These are phyloP conservation scores for Atkinsonella texensis DNA, from an alignment of 2,329 filamentous ascomycete genomes.

Conservation along the genomic window DNA sequence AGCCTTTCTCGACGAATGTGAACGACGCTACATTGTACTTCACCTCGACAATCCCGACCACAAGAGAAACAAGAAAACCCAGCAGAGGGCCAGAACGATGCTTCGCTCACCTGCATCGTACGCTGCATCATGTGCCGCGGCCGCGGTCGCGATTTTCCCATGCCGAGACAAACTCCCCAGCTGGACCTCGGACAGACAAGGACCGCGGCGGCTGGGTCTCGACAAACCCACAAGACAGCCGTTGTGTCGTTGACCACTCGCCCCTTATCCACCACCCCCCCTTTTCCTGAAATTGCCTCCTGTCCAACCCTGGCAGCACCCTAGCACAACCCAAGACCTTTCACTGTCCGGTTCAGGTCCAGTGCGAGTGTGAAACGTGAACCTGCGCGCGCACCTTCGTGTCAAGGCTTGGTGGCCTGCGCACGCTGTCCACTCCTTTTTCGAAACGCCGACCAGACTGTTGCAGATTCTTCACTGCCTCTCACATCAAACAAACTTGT, in stretches of 20 bases:
- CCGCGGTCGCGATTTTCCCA: background rate
- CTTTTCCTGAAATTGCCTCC: constrained; percentile 14
- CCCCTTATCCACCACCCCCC: constrained; percentile 11
- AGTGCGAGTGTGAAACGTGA: constrained; percentile 10
- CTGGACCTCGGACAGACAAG: constrained; percentile 2
- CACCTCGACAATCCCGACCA: background rate
- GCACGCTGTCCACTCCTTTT: background rate
- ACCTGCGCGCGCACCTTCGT: constrained; percentile 1
- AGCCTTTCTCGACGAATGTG: background rate
- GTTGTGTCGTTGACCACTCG: constrained; percentile 2
- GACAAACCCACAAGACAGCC: constrained; percentile 7
- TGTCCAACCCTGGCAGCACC: constrained; percentile 11
- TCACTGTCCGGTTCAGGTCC: constrained; percentile 1
- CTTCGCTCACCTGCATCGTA: background rate
- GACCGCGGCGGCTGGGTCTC: constrained; percentile 10
- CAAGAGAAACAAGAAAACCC: background rate
- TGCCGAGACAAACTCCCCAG: background rate
- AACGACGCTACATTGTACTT: background rate
- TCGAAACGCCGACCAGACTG: background rate
- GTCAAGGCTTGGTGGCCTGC: background rate
- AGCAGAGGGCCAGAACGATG: background rate
- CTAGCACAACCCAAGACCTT: constrained; percentile 7
- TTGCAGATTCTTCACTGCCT: background rate
- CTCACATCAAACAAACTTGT: background rate
- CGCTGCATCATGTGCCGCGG: background rate